These are phyloP conservation scores for Dothistroma septosporum DNA, from an alignment of 2,329 filamentous ascomycete species.

Conservation along the genomic window DNA sequence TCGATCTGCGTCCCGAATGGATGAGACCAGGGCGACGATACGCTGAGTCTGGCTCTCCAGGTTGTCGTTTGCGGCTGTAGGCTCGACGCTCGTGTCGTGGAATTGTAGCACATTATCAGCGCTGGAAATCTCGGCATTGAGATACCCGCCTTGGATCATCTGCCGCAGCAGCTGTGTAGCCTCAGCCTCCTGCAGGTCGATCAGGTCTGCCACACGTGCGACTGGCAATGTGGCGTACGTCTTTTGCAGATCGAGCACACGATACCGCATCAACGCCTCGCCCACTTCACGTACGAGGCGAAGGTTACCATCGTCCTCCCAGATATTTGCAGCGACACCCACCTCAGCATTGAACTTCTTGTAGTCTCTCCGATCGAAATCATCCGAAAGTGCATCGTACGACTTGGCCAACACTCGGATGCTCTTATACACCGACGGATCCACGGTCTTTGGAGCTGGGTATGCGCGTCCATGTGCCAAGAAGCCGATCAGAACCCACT, in stretches of 20 bases:
- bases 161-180: conserved; percentile 52
- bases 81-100: conserved; percentile 29
- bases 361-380: conserved; percentile 61
- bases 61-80: conserved; percentile 24
- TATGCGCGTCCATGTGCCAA: conserved; percentile 62
- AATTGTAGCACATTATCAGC: conserved; percentile 51
- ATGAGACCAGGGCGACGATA: conserved; percentile 49
- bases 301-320: conserved; percentile 62
- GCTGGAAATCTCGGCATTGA: conserved; percentile 51
- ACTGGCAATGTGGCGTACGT: conserved; percentile 65
- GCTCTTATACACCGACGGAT: conserved; percentile 50
- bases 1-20: conserved; percentile 53
- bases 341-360: conserved; percentile 61
- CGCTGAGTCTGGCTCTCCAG: conserved; percentile 49
- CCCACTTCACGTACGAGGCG: conserved; percentile 67
- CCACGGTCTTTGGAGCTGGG: conserved; percentile 55
- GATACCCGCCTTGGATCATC: conserved; percentile 49
- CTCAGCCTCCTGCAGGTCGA: conserved; percentile 49
- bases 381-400: conserved; percentile 65
- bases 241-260: conserved; percentile 66
- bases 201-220: conserved; percentile 48
- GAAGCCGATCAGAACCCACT: conserved; percentile 76
- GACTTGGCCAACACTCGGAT: conserved; percentile 60
- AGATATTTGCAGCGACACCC: conserved; percentile 51
- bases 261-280: conserved; percentile 68